Conservation (phyloP, 352 stramenopile species). For the Thraustotheca clavata region DNA sequence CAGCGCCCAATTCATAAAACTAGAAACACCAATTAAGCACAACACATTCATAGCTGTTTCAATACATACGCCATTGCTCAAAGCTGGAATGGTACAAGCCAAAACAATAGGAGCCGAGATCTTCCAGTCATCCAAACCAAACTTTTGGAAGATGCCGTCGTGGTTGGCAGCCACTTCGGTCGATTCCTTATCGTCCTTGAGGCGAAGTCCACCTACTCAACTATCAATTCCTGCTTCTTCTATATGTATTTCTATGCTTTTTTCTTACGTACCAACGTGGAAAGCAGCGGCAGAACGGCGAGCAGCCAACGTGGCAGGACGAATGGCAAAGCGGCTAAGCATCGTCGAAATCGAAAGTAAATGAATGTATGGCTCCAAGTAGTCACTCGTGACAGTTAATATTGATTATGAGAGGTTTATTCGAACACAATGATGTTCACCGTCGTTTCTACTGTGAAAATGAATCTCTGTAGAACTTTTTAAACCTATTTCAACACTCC, state of each 20-base stretch:
- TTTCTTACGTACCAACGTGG: conserved; percentile 29
- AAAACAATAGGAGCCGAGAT: conserved; percentile 65
- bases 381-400: not conserved
- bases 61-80: conserved; percentile 69
- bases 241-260: not conserved
- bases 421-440: no score
- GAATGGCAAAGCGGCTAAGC: conserved; percentile 68
- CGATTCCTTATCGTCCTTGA: conserved; percentile 43
- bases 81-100: conserved; percentile 57
- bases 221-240: not conserved
- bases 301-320: conserved; percentile 35
- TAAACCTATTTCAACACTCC: no score
- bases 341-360: conserved; percentile 32
- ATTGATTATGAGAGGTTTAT: conserved; percentile 16
- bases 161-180: conserved; percentile 30
- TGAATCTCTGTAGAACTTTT: no score
- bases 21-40: conserved; percentile 21
- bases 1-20: conserved; percentile 81
- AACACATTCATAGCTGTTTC: conserved; percentile 34
- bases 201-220: conserved; percentile 30
- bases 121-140: conserved; percentile 77
- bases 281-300: conserved; percentile 44
- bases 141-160: conserved; percentile 45
- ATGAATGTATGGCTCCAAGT: conserved; percentile 22
- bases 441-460: no score